Percentiles rank a stretch among this genome's conserved stretches.
Conservation (phyloP, 2,329 filamentous ascomycete genomes). For the Alternaria gaisen region DNA sequence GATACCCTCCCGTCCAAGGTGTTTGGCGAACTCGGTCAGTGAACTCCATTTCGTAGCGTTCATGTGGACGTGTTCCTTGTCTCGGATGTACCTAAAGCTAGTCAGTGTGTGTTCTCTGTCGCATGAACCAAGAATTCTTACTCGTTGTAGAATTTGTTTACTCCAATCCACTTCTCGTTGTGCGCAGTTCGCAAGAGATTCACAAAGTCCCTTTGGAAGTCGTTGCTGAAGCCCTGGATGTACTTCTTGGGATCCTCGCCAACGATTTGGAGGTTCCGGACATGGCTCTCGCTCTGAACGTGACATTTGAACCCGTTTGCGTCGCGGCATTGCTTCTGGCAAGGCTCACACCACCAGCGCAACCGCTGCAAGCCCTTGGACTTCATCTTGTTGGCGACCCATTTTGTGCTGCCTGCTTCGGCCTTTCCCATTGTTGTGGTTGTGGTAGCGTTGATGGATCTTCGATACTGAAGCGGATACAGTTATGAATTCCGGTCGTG, state of each 20-base stretch:
- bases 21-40: constrained; percentile 88
- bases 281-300: constrained; percentile 82
- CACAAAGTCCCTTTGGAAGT: constrained; percentile 84
- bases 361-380: constrained; percentile 69
- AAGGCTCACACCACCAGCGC: constrained; percentile 88
- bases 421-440: constrained; percentile 78
- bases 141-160: constrained; percentile 95
- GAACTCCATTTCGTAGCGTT: constrained; percentile 90
- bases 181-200: constrained; percentile 81
- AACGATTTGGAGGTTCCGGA: constrained; percentile 78
- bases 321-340: constrained; percentile 79
- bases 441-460: neutral
- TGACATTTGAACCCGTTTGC: constrained; percentile 79
- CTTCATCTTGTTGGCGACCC: constrained; percentile 90
- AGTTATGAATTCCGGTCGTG: neutral
- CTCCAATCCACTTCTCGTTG: constrained; percentile 86
- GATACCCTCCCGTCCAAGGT: constrained; percentile 84
- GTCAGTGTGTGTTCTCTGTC: neutral
- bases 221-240: constrained; percentile 81
- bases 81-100: neutral
- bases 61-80: constrained; percentile 55
- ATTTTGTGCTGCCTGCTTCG: constrained; percentile 90
- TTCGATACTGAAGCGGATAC: neutral
- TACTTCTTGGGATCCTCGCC: constrained; percentile 86
- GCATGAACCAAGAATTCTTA: constrained; percentile 45